These are phyloP conservation scores for Knoxdaviesia proteae DNA, from an alignment of 2,329 filamentous ascomycete genomes.

Conservation along the genomic window DNA sequence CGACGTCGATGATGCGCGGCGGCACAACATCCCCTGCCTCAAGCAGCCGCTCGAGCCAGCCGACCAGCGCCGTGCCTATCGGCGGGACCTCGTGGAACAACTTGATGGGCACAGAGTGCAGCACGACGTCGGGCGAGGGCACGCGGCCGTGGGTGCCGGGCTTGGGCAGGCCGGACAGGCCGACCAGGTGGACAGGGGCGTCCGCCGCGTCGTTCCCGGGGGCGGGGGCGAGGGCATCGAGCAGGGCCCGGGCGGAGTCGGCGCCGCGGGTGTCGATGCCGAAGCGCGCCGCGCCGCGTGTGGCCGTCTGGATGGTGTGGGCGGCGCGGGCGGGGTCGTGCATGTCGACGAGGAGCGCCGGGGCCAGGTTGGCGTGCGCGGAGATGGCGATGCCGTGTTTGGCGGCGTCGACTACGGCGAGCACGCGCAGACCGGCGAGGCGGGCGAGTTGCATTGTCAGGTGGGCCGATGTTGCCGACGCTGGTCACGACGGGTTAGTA, in stretches of 20 bases:
- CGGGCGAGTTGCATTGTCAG: conserved; percentile 47
- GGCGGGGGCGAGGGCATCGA: conserved; percentile 24
- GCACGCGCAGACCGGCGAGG: conserved; percentile 41
- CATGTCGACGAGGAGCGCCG: conserved; percentile 50
- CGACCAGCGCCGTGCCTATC: conserved; percentile 39
- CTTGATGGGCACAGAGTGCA: conserved; percentile 55
- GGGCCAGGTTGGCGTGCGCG: conserved; percentile 17
- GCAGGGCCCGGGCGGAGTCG: conserved; percentile 37
- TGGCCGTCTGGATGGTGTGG: conserved; percentile 38
- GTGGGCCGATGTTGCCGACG: conserved; percentile 48
- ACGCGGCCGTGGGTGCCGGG: conserved; percentile 8
- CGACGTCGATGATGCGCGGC: conserved; percentile 44
- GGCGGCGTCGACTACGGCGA: conserved; percentile 44
- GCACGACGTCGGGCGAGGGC: conserved; percentile 20
- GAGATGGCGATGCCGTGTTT: conserved; percentile 41
- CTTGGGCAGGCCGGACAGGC: conserved; percentile 47
- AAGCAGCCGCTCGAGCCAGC: conserved; percentile 49
- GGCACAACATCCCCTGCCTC: conserved; percentile 28
- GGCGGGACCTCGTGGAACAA: conserved; percentile 47
- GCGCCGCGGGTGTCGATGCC: conserved; percentile 47
- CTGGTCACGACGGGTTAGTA: conserved; percentile 10
- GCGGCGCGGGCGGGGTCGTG: conserved; percentile 44
- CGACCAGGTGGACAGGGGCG: conserved; percentile 35
- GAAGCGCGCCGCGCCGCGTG: conserved; percentile 37
- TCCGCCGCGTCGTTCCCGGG: conserved; percentile 8